phyloP scores from a whole-genome alignment of 2,329 filamentous ascomycete genomes.

The Aspergillaceae sp. region DNA sequence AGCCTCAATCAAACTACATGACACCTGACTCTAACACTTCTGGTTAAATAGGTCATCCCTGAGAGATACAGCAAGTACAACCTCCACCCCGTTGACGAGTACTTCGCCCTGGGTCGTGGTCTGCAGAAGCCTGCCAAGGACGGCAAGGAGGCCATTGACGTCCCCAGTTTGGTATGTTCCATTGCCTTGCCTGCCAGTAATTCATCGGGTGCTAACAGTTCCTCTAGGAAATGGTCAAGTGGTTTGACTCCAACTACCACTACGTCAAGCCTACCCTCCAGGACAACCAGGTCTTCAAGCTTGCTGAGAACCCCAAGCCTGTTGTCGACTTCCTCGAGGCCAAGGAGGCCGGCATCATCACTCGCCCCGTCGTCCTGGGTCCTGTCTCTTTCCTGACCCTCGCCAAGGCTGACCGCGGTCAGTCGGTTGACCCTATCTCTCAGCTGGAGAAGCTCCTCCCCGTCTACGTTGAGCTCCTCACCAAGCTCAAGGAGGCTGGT shows the following conservation, averaged over 20 bases:
- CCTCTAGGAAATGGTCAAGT: conserved; percentile 94
- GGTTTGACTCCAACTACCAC: conserved; percentile 99
- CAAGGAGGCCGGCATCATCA: conserved; percentile 89
- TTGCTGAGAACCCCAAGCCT: conserved; percentile 80
- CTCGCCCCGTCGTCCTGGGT: conserved; percentile 88
- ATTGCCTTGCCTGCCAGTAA: not conserved
- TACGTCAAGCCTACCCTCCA: conserved; percentile 99
- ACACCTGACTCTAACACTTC: conserved; percentile 11
- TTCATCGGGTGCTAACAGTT: not conserved
- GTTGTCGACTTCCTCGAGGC: conserved; percentile 92
- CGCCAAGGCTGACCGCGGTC: conserved; percentile 94
- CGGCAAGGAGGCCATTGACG: conserved; percentile 57
- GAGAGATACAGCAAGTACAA: conserved; percentile 88
- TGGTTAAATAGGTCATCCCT: conserved; percentile 61
- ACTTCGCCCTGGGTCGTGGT: conserved; percentile 99
- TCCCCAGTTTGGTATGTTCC: conserved; percentile 62
- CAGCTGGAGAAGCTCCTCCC: conserved; percentile 89
- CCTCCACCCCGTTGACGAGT: conserved; percentile 84
- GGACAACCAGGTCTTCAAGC: conserved; percentile 93
- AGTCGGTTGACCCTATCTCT: conserved; percentile 85
- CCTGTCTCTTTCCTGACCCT: conserved; percentile 97
- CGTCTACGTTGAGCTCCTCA: conserved; percentile 86
- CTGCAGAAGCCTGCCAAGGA: conserved; percentile 72
- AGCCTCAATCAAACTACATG: not conserved
- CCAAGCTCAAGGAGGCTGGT: conserved; percentile 90